phyloP scores from a whole-genome alignment of 257 asterid genomes.

The Cruciata laevipes region DNA sequence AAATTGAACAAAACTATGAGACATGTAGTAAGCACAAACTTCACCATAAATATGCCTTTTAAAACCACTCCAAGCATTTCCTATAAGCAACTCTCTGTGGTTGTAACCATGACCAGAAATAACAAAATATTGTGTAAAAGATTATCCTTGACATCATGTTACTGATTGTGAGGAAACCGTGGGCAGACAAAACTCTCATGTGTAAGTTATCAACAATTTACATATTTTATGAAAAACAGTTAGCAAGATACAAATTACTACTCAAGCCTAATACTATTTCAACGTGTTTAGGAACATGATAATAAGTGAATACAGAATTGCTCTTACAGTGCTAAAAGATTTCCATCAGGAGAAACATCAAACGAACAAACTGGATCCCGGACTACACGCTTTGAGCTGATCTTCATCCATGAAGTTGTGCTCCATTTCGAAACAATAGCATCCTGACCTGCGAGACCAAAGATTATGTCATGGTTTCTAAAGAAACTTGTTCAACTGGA shows the following conservation, averaged over 20 bases:
- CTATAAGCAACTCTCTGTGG: not conserved
- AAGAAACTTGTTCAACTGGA: conserved; percentile 5
- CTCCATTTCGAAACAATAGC: conserved; percentile 61
- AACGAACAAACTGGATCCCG: conserved; percentile 79
- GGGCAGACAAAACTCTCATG: not conserved
- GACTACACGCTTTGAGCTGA: conserved; percentile 47
- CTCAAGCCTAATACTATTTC: not conserved
- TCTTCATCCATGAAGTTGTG: conserved; percentile 62
- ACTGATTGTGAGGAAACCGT: not conserved
- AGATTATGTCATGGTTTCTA: conserved; percentile 8
- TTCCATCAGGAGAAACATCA: conserved; percentile 79
- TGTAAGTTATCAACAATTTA: not conserved
- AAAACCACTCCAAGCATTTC: not conserved
- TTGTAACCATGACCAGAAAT: not conserved
- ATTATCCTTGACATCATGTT: not conserved
- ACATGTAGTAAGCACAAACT: conserved; percentile 11
- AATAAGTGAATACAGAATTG: conserved; percentile 1
- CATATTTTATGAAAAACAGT: conserved; percentile 3
- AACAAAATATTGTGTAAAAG: not conserved
- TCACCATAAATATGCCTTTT: not conserved
- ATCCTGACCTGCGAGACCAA: conserved; percentile 42
- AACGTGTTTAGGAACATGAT: not conserved
- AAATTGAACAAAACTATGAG: conserved; percentile 15
- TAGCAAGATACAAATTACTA: not conserved
- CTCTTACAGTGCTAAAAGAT: conserved; percentile 75